Evolutionary conservation across 495 filamentous ascomycete genomes (phyloP).

Genomic region (Penicillium coffeae): DNA sequence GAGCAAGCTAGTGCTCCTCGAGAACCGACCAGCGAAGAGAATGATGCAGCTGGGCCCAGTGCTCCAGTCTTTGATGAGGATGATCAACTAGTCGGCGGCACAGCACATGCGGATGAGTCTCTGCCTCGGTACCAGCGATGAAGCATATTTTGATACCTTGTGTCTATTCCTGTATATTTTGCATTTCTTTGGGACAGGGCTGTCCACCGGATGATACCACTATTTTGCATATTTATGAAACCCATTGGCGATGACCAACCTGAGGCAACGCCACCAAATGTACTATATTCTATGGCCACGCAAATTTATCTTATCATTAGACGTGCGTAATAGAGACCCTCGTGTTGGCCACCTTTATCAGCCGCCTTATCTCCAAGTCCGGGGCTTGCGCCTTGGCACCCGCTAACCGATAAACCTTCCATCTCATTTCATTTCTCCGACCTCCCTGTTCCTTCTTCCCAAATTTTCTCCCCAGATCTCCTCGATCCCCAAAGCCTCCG

Average conservation of each 20-base stretch:
- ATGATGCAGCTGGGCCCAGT: constrained; percentile 48
- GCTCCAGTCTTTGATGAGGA: constrained; percentile 67
- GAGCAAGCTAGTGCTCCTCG: constrained; percentile 64
- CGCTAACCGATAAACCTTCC: constrained; percentile 20
- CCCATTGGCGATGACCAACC: background rate
- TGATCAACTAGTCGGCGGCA: constrained; percentile 39
- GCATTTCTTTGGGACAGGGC: constrained; percentile 22
- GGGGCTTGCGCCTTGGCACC: constrained; percentile 15
- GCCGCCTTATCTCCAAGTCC: constrained; percentile 14
- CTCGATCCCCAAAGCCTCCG: constrained; percentile 8
- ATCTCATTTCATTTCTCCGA: constrained; percentile 1
- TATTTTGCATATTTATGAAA: constrained; percentile 7
- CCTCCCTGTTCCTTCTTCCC: constrained; percentile 13
- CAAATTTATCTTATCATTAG: background rate
- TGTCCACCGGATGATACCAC: constrained; percentile 29
- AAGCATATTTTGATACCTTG: constrained; percentile 9
- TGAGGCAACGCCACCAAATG: constrained; percentile 2
- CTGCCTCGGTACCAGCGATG: constrained; percentile 47
- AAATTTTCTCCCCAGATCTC: constrained; percentile 4
- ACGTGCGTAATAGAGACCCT: background rate
- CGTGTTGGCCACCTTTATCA: background rate
- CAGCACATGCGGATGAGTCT: constrained; percentile 42
- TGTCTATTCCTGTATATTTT: constrained; percentile 20
- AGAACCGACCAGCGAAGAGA: constrained; percentile 33
- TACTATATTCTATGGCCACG: constrained; percentile 6